Evolutionary conservation across 2,329 filamentous ascomycete species (phyloP).

Genomic region (Trichoderma sp.): DNA sequence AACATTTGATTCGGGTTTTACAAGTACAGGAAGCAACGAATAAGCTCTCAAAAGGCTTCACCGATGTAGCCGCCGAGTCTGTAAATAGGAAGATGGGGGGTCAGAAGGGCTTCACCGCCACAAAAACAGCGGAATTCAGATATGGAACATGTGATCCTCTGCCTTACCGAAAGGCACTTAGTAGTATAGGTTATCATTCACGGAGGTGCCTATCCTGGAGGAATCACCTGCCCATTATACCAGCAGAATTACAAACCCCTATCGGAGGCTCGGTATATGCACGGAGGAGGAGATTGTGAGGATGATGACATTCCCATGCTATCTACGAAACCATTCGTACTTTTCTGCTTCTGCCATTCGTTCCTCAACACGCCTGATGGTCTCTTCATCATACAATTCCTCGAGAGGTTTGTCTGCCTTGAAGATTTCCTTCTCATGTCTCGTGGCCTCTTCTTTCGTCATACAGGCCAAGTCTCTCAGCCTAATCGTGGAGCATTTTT

Average conservation of each 20-base stretch:
- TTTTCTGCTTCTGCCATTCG: conserved; percentile 65
- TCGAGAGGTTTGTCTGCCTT: conserved; percentile 64
- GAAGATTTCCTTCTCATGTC: conserved; percentile 78
- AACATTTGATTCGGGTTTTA: neutral
- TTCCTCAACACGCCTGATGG: conserved; percentile 64
- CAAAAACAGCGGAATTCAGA: no score
- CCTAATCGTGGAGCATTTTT: conserved; percentile 70
- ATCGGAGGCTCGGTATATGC: neutral
- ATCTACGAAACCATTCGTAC: conserved; percentile 54
- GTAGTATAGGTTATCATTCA: no score
- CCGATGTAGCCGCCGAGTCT: neutral
- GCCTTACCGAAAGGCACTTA: no score
- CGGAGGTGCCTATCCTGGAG: no score
- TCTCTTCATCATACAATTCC: conserved; percentile 70
- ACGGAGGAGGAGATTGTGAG: neutral
- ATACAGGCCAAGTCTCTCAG: conserved; percentile 78
- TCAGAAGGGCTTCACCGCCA: no score
- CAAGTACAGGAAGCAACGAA: neutral
- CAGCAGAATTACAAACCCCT: neutral
- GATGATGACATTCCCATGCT: neutral
- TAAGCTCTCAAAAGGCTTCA: neutral
- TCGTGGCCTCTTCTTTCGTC: conserved; percentile 84
- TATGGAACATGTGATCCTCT: no score
- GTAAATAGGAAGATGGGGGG: neutral
- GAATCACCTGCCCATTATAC: no score